These are phyloP conservation scores for Poterioochromonas sp. DNA, from an alignment of 352 stramenopile genomes.

Conservation along the genomic window DNA sequence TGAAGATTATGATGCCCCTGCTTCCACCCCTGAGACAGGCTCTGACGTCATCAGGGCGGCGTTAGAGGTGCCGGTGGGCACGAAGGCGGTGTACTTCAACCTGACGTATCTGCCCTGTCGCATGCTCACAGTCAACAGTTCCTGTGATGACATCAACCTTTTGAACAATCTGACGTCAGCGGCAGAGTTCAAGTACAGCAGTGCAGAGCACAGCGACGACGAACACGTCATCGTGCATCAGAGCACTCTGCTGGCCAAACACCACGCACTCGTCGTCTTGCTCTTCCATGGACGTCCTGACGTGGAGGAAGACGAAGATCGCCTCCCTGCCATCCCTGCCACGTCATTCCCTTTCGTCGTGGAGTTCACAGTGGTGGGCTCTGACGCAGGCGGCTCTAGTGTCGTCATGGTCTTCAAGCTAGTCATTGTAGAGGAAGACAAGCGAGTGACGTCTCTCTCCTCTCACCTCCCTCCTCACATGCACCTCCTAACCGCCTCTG, in stretches of 20 bases:
- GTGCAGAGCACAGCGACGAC: slow-evolving; percentile 7
- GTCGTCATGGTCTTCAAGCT: too few species aligned
- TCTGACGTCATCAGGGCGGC: background rate
- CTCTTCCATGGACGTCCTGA: slow-evolving; percentile 22
- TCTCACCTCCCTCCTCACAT: too few species aligned
- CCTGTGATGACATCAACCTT: background rate
- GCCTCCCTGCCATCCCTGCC: slow-evolving; percentile 28
- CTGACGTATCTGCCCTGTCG: slow-evolving; percentile 25
- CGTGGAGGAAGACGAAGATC: background rate
- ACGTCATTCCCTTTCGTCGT: background rate
- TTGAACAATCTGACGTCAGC: background rate
- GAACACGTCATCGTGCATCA: slow-evolving; percentile 34
- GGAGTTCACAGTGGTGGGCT: background rate
- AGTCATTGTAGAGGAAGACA: too few species aligned
- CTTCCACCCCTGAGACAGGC: background rate
- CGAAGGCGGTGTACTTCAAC: slow-evolving; percentile 29
- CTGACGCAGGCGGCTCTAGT: too few species aligned
- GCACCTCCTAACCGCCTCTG: too few species aligned
- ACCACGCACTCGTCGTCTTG: slow-evolving; percentile 39
- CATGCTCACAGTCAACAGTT: background rate
- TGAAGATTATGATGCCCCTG: background rate
- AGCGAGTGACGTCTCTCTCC: too few species aligned
- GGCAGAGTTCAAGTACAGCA: slow-evolving; percentile 16
- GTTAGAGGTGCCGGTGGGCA: background rate
- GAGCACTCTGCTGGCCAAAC: slow-evolving; percentile 37